Conservation (phyloP, 768 basidiomycete genomes). For the Mycena belliarum region DNA sequence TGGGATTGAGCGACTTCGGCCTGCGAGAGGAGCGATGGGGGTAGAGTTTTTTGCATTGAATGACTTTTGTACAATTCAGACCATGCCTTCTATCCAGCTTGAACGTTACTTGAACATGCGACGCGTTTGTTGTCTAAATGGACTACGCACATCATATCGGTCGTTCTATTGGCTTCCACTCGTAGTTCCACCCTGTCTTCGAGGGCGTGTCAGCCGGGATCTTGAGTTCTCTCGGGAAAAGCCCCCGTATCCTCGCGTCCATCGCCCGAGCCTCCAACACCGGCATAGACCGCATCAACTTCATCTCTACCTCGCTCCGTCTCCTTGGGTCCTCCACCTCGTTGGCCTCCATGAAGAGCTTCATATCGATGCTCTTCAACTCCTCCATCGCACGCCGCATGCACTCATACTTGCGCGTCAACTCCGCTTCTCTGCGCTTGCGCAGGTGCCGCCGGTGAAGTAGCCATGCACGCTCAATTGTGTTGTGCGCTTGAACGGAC, state of each 20-base stretch:
- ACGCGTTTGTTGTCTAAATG: too few relatives aligned
- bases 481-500: slow-evolving; percentile 86
- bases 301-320: slow-evolving; percentile 56
- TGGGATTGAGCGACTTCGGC: slow-evolving; percentile 35
- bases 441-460: slow-evolving; percentile 78
- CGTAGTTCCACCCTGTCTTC: slow-evolving; percentile 40
- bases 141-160: slow-evolving; percentile 40
- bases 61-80: slow-evolving; percentile 19
- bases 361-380: slow-evolving; percentile 58
- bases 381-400: slow-evolving; percentile 89
- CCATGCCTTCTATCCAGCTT: slow-evolving; percentile 26
- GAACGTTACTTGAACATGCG: too few relatives aligned
- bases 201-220: slow-evolving; percentile 86
- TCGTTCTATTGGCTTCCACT: slow-evolving; percentile 60
- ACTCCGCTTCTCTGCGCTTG: slow-evolving; percentile 65
- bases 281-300: slow-evolving; percentile 60
- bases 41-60: slow-evolving; percentile 14
- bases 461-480: slow-evolving; percentile 89
- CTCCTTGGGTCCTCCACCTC: slow-evolving; percentile 73
- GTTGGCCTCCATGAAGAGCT: slow-evolving; percentile 71
- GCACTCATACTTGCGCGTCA: slow-evolving; percentile 74
- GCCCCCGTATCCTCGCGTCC: slow-evolving; percentile 75
- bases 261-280: slow-evolving; percentile 67
- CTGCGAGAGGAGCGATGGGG: slow-evolving; percentile 40
- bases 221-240: slow-evolving; percentile 87